Evolutionary conservation across 306 rosid genomes (phyloP).

Genomic region (Prosopis cineraria): DNA sequence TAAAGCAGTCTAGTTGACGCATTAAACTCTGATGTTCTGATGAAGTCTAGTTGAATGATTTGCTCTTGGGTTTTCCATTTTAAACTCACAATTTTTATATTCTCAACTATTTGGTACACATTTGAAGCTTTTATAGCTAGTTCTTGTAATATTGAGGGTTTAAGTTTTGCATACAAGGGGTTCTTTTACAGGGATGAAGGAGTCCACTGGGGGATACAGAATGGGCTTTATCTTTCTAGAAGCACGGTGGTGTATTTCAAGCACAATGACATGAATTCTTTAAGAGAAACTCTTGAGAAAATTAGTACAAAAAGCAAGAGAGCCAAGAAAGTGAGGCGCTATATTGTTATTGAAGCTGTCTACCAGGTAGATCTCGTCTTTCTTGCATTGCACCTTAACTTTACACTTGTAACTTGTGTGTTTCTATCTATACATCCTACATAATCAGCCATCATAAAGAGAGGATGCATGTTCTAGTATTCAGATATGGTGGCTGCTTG

Average conservation of each 20-base stretch:
- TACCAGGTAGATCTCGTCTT: conserved; percentile 70
- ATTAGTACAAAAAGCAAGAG: conserved; percentile 62
- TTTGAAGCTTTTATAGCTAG: neutral
- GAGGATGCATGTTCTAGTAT: neutral
- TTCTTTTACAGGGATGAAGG: conserved; percentile 83
- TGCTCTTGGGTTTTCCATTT: neutral
- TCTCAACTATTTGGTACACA: neutral
- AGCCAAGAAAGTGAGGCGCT: conserved; percentile 84
- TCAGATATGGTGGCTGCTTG: conserved; percentile 14
- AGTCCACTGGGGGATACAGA: conserved; percentile 99
- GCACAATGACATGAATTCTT: conserved; percentile 88
- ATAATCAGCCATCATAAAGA: neutral
- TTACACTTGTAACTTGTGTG: conserved; percentile 23
- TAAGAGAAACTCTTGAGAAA: conserved; percentile 76
- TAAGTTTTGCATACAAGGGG: neutral
- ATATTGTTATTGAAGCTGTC: conserved; percentile 95
- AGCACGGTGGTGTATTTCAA: conserved; percentile 88
- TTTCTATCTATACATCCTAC: neutral
- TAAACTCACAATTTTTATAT: neutral
- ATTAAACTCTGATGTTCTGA: neutral
- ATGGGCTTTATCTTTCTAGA: conserved; percentile 93
- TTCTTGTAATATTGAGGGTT: neutral
- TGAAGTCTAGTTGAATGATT: neutral
- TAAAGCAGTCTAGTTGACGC: neutral
- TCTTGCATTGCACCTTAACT: conserved; percentile 12